phyloP scores from a whole-genome alignment of 2,329 filamentous ascomycete species.

The Parastagonospora nodorum region DNA sequence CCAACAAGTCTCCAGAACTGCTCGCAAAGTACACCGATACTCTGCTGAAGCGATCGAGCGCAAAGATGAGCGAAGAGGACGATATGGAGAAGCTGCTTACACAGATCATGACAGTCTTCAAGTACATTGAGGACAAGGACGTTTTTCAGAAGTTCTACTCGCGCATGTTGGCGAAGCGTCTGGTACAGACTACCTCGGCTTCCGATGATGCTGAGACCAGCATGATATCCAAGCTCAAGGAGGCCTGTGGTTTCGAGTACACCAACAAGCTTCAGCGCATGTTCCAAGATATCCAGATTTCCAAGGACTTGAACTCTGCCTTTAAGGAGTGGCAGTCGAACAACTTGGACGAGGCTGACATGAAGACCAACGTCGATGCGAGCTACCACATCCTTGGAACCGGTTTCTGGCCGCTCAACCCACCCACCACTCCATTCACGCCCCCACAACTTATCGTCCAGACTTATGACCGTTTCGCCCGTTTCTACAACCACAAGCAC shows the following conservation, averaged over 20 bases:
- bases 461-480: conserved; percentile 86
- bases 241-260: conserved; percentile 98
- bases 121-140: conserved; percentile 99
- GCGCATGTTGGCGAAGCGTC: conserved; percentile 89
- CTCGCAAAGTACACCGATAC: conserved; percentile 95
- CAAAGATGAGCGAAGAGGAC: conserved; percentile 88
- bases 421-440: conserved; percentile 85
- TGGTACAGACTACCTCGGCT: conserved; percentile 93
- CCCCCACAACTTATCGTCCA: conserved; percentile 83
- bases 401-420: conserved; percentile 92
- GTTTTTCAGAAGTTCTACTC: conserved; percentile 99
- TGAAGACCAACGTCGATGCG: conserved; percentile 77
- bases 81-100: conserved; percentile 87
- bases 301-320: conserved; percentile 89
- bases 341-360: conserved; percentile 66
- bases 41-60: conserved; percentile 82
- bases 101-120: conserved; percentile 99
- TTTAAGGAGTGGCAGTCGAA: conserved; percentile 80
- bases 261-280: conserved; percentile 99
- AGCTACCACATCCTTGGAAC: conserved; percentile 93
- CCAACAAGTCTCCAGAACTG: conserved; percentile 91
- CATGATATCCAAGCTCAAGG: conserved; percentile 99
- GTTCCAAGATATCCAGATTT: conserved; percentile 99
- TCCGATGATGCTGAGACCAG: conserved; percentile 97
- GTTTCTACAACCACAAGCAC: conserved; percentile 96